Conservation (phyloP, 2,329 filamentous ascomycete genomes). For the Coniochaeta sp. region DNA sequence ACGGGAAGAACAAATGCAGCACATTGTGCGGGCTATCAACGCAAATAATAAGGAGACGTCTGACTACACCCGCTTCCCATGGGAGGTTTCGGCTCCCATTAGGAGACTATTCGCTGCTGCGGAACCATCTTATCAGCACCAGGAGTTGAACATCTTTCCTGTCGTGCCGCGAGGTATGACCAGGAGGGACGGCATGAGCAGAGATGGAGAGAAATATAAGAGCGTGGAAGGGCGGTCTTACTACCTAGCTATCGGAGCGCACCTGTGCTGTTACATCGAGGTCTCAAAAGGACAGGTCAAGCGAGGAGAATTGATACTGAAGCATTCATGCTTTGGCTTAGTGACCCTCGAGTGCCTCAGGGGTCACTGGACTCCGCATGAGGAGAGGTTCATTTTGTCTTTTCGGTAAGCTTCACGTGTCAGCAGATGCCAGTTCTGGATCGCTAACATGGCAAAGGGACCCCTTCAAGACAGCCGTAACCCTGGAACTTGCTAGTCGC, state of each 20-base stretch:
- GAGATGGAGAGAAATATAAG: slow-evolving; percentile 36
- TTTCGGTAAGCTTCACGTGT: slow-evolving; percentile 35
- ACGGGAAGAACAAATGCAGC: slow-evolving; percentile 40
- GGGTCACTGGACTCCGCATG: slow-evolving; percentile 41
- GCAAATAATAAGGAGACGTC: slow-evolving; percentile 21
- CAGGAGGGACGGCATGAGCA: slow-evolving; percentile 22
- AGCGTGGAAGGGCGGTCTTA: slow-evolving; percentile 41
- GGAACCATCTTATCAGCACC: slow-evolving; percentile 28
- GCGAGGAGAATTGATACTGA: slow-evolving; percentile 37
- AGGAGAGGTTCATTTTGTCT: slow-evolving; percentile 47
- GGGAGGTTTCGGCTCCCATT: slow-evolving; percentile 39
- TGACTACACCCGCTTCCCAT: slow-evolving; percentile 30
- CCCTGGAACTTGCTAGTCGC: slow-evolving; percentile 41
- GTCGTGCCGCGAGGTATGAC: slow-evolving; percentile 40
- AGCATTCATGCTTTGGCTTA: slow-evolving; percentile 41
- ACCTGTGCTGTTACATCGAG: slow-evolving; percentile 44
- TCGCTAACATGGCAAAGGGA: slow-evolving; percentile 13
- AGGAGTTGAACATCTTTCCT: slow-evolving; percentile 39
- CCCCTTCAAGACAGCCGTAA: slow-evolving; percentile 19
- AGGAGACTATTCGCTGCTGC: slow-evolving; percentile 35
- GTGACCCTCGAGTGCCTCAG: slow-evolving; percentile 44
- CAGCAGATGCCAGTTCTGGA: not conserved
- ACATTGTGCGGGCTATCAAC: slow-evolving; percentile 32
- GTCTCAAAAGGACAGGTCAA: slow-evolving; percentile 35
- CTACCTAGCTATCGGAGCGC: slow-evolving; percentile 46